phyloP scores from a whole-genome alignment of 495 filamentous ascomycete genomes.

The Lindgomyces ingoldianus region DNA sequence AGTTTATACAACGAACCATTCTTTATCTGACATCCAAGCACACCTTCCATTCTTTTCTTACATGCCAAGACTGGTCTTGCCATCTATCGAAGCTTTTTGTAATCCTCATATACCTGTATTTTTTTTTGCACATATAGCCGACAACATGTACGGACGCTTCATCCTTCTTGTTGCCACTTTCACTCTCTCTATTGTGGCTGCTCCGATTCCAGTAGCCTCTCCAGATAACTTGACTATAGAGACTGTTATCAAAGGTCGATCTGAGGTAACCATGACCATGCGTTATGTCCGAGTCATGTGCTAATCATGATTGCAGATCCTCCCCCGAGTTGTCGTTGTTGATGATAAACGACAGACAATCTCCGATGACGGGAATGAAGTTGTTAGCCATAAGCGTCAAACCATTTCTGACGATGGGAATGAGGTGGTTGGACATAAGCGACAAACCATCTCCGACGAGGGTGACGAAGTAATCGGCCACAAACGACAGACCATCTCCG shows the following conservation, averaged over 20 bases:
- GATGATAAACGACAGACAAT: no score
- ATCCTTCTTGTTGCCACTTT: constrained; percentile 1
- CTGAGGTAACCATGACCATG: background rate
- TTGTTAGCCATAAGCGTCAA: no score
- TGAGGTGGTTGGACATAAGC: no score
- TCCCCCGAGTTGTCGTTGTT: no score
- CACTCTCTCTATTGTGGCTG: constrained; percentile 1
- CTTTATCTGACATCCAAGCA: background rate
- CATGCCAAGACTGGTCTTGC: no score
- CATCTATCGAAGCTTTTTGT: background rate
- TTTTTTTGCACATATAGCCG: background rate
- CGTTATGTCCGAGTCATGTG: background rate
- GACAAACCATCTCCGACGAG: no score
- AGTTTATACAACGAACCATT: background rate
- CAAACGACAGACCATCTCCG: no score
- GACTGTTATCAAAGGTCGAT: background rate
- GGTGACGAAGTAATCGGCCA: no score
- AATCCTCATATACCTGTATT: no score
- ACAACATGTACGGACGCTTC: constrained; percentile 1
- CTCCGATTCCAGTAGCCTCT: background rate
- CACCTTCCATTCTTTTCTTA: constrained; percentile 1
- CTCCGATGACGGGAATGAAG: no score
- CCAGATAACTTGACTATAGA: background rate
- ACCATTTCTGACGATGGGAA: no score
- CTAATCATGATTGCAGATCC: no score